phyloP scores from a whole-genome alignment of 805 yeast genomes.

The Osmozyma mogii region DNA sequence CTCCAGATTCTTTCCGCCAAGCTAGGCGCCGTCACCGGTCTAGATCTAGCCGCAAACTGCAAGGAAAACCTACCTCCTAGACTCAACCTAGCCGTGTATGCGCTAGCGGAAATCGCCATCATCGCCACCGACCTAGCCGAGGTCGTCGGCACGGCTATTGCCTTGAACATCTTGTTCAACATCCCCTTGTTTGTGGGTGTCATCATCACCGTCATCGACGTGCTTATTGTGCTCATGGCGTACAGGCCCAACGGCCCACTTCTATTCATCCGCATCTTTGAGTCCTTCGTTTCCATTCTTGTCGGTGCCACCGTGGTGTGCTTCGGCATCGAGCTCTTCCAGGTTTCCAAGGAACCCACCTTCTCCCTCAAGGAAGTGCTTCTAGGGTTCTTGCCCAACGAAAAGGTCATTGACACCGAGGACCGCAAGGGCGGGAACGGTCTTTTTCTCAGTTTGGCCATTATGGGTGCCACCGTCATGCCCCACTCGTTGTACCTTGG shows the following conservation, averaged over 20 bases:
- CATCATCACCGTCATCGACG: conserved; percentile 77
- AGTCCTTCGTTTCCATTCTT: conserved; percentile 67
- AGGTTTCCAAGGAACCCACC: conserved; percentile 50
- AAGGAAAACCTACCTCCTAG: conserved; percentile 60
- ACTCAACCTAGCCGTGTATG: conserved; percentile 55
- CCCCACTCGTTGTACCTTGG: conserved; percentile 85
- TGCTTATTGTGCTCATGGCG: conserved; percentile 76
- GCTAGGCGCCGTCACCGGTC: conserved; percentile 89
- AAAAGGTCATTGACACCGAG: conserved; percentile 24
- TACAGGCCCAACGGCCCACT: conserved; percentile 81
- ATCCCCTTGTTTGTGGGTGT: conserved; percentile 83
- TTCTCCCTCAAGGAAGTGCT: conserved; percentile 47
- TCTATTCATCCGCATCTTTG: conserved; percentile 70
- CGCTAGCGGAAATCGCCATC: conserved; percentile 83
- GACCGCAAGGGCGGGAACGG: conserved; percentile 18
- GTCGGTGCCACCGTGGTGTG: conserved; percentile 81
- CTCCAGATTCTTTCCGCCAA: conserved; percentile 80
- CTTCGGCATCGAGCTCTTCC: conserved; percentile 68
- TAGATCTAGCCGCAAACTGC: conserved; percentile 85
- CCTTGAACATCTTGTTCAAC: conserved; percentile 73
- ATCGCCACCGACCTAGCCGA: conserved; percentile 96
- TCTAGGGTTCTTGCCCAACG: conserved; percentile 43
- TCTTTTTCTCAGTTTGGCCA: conserved; percentile 69
- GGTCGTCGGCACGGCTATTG: conserved; percentile 95
- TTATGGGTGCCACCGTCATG: conserved; percentile 92